phyloP scores from a whole-genome alignment of 2,329 filamentous ascomycete species.

The Lachnellula willkommii region DNA sequence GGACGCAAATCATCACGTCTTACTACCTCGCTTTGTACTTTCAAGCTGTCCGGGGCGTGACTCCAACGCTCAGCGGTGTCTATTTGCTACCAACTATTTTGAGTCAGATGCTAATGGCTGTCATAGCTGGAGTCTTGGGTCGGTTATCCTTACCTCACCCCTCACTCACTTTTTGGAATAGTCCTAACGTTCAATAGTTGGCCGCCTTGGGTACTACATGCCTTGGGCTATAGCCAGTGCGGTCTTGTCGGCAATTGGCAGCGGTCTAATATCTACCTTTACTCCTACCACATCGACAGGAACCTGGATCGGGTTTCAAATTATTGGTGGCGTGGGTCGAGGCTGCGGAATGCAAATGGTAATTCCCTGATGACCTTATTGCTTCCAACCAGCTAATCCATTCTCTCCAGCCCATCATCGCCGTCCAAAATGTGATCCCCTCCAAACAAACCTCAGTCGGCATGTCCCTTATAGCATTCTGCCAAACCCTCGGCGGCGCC shows the following conservation, averaged over 20 bases:
- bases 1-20: constrained; percentile 25
- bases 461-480: constrained; percentile 33
- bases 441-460: constrained; percentile 29
- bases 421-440: constrained; percentile 30
- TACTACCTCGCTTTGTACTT: constrained; percentile 47
- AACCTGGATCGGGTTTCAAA: constrained; percentile 25
- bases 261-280: constrained; percentile 32
- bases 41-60: constrained; percentile 39
- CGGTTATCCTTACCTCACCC: not conserved
- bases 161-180: not conserved
- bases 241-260: constrained; percentile 27
- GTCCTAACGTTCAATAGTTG: constrained; percentile 10
- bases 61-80: constrained; percentile 35
- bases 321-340: constrained; percentile 23
- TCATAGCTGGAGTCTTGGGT: constrained; percentile 19
- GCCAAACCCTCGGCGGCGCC: constrained; percentile 29
- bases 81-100: constrained; percentile 38
- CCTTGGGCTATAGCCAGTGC: constrained; percentile 30
- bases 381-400: not conserved
- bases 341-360: constrained; percentile 25
- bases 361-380: not conserved
- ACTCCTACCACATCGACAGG: constrained; percentile 13
- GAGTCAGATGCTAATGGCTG: constrained; percentile 17
- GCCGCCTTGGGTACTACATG: constrained; percentile 31
- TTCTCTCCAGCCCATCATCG: constrained; percentile 24